Base-by-base conservation (phyloP, 495 filamentous ascomycete species). In the Pyrenopolyporus hunteri region DNA sequence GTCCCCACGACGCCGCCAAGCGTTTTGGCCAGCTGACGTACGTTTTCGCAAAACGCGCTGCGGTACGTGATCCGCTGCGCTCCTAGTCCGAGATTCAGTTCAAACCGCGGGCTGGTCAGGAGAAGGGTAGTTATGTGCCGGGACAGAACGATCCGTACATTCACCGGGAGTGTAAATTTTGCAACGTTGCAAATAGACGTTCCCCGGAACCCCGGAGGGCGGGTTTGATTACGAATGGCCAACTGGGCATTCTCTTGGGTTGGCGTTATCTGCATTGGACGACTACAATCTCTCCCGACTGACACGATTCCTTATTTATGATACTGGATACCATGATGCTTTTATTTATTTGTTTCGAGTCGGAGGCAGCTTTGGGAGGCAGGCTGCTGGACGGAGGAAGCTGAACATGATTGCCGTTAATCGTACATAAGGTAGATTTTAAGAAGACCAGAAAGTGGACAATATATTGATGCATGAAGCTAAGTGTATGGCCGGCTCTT, bases 231-330 rank as follows among this genome's bases (percentile, higher is more conserved):
- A 45, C 29, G 42, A 40, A 52, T 59, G 17, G 42, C 22, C 35
- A 31, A 29, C 33, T 50, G 42, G 57, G 52, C 43, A 57, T 66
- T 61, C 39, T 57, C 51, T 57, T 52, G 49, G 57, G 58, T 48
- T 25, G 63, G 53, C 51, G 58, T 62, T 59, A 64, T 49, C 51
- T 45, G 48, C 57, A 66, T 58, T 54, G 53, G 42, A 51, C 35
- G 57, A 45, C 43, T 61, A 57, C 40, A 52, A 52, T 43, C 42
- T 49, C 48, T 50, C 43, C 57, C 67, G 59, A 69, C 39, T 46
- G 63, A 65, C 55, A 61, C 39, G 68, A 63, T 59, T 64, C 47
- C 51, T 62, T 55, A 64, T 55, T 69, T 66, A 69, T 57, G 66
- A 64, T 55, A 47, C 50, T 66, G 68, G 65, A 66, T 68, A 66